Base-by-base conservation (phyloP, 2,329 filamentous ascomycete genomes). In the Colletotrichum sp. region DNA sequence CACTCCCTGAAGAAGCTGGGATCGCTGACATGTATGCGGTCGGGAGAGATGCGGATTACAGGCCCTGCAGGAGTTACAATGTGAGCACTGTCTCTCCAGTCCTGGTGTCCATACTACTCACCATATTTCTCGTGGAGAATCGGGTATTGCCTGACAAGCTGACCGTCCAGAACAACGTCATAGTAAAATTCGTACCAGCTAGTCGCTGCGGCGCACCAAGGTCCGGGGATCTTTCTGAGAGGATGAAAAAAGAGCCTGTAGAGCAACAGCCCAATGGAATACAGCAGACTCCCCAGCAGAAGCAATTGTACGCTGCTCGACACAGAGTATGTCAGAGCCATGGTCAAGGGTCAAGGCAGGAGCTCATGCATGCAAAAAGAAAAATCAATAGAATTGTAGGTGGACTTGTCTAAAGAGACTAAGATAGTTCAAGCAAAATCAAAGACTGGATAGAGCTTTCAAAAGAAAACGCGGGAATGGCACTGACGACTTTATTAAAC, bases 191-290 rank as follows among this genome's bases (percentile, higher is more conserved):
- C 82, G 26, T 81, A 81, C 55, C 77, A 77, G 9, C 77, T 74
- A 0, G 80, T 79, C 12, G 80, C 60, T 2, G 81, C 81, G 4
- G 81, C 78, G 18, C 80, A 59, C 69, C 80, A 82, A 9, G 81
- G 82, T 24, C 82, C 82, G 1, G 82, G 82, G 36, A 84, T 79
- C 4, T 72, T 69, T 16, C 80, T 76, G 3, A 84, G 74, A 2
- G 83, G 83, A 59, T 84, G 81, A 18, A 83, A 76, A 39, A 79
- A 78, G 8, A 83, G 64, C 55, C 79, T 77, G 71, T 81, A 82
- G 28, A 83, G 3, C 10, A 70, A 6, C 2, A 68, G 49, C 18
- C 65, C 49, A 2, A 57, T 30, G 1, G n/a, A n/a, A 26, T 59
- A 59, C 21, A 68, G 13, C 5, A 68, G 8, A 9, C 28, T 7